Conservation (phyloP, 2,329 filamentous ascomycete genomes). For the Aspergillus brasiliensis region DNA sequence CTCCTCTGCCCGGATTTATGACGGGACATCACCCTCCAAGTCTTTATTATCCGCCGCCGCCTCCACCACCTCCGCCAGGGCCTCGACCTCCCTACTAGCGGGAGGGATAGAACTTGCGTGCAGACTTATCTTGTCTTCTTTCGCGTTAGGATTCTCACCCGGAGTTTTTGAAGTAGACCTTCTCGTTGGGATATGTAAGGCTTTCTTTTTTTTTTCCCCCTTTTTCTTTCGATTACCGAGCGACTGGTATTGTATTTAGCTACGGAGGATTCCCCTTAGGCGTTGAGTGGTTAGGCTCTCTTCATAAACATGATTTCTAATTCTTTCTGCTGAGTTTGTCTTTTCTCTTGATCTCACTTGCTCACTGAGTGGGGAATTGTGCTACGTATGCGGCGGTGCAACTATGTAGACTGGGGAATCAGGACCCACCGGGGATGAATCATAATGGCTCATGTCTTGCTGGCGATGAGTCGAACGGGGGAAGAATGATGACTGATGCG, state of each 20-base stretch:
- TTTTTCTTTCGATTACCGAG: neutral
- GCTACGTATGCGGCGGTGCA: neutral
- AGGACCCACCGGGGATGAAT: conserved; percentile 6
- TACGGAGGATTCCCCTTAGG: conserved; percentile 9
- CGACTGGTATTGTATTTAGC: neutral
- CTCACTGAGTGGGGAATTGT: neutral
- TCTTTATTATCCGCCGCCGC: conserved; percentile 29
- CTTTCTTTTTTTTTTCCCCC: neutral
- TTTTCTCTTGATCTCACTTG: neutral
- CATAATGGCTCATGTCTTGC: conserved; percentile 17
- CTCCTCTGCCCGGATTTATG: conserved; percentile 34
- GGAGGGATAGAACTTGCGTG: neutral
- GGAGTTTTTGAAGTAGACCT: conserved; percentile 8
- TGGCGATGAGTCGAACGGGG: conserved; percentile 14
- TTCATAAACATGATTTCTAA: neutral
- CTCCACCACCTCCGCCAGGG: conserved; percentile 20
- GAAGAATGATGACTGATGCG: conserved; percentile 15
- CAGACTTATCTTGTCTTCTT: neutral
- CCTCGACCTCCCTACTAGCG: conserved; percentile 23
- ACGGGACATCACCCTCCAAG: conserved; percentile 22
- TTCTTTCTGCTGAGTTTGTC: neutral
- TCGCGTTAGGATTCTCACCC: neutral
- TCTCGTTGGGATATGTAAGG: neutral
- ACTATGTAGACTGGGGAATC: neutral
- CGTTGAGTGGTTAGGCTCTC: neutral